Evolutionary conservation across 2,329 filamentous ascomycete species (phyloP), one percentile per base, ranked within the genome.

Genomic region (Fusarium coicis): DNA sequence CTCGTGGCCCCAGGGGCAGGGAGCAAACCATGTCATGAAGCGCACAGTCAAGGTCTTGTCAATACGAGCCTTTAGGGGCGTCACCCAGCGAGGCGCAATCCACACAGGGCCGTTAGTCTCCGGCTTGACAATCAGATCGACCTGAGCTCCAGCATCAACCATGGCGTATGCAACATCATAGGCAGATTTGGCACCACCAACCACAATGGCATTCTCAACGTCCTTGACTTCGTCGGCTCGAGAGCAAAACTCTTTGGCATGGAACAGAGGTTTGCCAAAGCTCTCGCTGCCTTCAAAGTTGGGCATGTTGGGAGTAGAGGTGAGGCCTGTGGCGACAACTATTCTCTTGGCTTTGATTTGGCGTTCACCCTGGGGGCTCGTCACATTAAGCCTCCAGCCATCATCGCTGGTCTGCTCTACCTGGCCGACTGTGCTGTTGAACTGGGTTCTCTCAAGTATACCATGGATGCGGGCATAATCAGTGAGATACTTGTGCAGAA

Each of bases 181-280:
- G 1, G 88, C 88, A 10, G 86, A 88, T 76, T 91, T 92, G 2
- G 82, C 84, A 5, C 84, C 87, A 10, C 90, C 90, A 5, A 90
- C 79, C 5, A 91, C 84, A 3, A 86, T 83, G 18, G 81, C 77
- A 1, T 74, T 79, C 47, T 81, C 79, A 14, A 77, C 76, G 4
- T 72, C 72, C 18, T 77, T 73, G 14, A 86, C 67, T 4, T 77
- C 74, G 5, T 78, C 63, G 0, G 79, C 74, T 23, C 81, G 63
- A 28, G 78, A 73, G 10, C 78, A 77, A 12, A 87, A 79, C 18
- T 87, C 81, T 46, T 81, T 82, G 18, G 79, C 80, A 66, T 87
- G 86, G 60, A 87, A 84, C 0, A 87, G 44, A 0, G 80, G 80
- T 0, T 72, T 76, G 1, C 63, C 77, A 46, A 85, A 86, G 0